Conservation (phyloP, 1,284 basidiomycete genomes). For the Ceratobasidium papillatum region DNA sequence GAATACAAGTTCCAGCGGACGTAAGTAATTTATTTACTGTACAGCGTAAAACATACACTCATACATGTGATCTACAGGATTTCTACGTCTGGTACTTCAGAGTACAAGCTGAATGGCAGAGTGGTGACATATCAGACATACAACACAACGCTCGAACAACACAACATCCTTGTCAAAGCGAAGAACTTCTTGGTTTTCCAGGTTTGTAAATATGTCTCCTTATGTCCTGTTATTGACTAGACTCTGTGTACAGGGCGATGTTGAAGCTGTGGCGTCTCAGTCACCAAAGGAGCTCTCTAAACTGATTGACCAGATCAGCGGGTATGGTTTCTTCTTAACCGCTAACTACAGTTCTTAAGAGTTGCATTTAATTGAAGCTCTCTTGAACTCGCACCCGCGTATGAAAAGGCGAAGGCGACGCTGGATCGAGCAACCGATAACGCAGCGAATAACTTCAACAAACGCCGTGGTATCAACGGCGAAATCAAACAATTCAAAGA, state of each 20-base stretch:
- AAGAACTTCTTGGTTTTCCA: slow-evolving; percentile 99
- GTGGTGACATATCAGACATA: slow-evolving; percentile 85
- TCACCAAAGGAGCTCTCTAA: slow-evolving; percentile 89
- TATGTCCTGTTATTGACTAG: background rate
- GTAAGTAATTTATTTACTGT: slow-evolving; percentile 64
- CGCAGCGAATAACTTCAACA: slow-evolving; percentile 92
- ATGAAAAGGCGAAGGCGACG: slow-evolving; percentile 86
- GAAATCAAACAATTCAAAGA: slow-evolving; percentile 99
- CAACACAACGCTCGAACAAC: slow-evolving; percentile 82
- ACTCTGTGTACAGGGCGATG: slow-evolving; percentile 71
- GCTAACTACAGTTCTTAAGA: background rate
- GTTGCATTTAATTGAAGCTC: slow-evolving; percentile 56
- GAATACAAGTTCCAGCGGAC: slow-evolving; percentile 92
- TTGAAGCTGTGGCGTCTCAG: slow-evolving; percentile 97
- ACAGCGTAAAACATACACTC: no score
- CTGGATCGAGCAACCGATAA: slow-evolving; percentile 93
- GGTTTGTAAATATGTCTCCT: slow-evolving; percentile 39
- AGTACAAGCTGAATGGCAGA: slow-evolving; percentile 85
- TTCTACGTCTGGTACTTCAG: slow-evolving; percentile 83
- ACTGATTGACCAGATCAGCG: slow-evolving; percentile 95
- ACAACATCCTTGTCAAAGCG: slow-evolving; percentile 98
- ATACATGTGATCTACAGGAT: slow-evolving; percentile 65
- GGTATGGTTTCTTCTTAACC: slow-evolving; percentile 53
- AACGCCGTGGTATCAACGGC: slow-evolving; percentile 89
- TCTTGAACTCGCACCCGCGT: slow-evolving; percentile 86